phyloP scores from a whole-genome alignment of 2,329 filamentous ascomycete genomes.

The Aspergillus sp. region DNA sequence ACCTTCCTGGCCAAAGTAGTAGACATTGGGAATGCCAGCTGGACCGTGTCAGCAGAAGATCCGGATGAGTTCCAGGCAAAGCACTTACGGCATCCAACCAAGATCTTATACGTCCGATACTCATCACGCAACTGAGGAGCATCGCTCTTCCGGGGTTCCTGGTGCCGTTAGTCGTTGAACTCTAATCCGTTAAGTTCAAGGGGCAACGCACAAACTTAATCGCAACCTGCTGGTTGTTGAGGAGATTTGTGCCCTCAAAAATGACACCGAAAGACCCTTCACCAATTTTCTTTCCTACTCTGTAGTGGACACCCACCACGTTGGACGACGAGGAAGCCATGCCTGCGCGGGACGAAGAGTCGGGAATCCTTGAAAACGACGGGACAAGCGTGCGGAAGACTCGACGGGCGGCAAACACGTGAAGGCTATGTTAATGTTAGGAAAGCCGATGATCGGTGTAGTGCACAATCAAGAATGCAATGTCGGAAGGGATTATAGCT shows the following conservation, averaged over 20 bases:
- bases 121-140: conserved; percentile 97
- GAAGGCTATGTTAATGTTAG: conserved; percentile 25
- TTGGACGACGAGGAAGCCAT: conserved; percentile 93
- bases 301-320: conserved; percentile 97
- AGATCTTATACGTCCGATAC: conserved; percentile 98
- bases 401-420: conserved; percentile 25
- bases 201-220: conserved; percentile 88
- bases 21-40: conserved; percentile 99
- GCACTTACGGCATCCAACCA: conserved; percentile 95
- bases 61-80: background rate
- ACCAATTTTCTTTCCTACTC: conserved; percentile 98
- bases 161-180: conserved; percentile 28
- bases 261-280: conserved; percentile 99
- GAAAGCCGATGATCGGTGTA: background rate
- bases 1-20: conserved; percentile 98
- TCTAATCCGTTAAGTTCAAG: background rate
- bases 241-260: conserved; percentile 95
- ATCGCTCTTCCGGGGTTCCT: conserved; percentile 99
- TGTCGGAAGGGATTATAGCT: conserved; percentile 9
- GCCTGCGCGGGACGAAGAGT: conserved; percentile 17
- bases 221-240: conserved; percentile 98
- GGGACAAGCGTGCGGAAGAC: conserved; percentile 18
- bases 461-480: background rate
- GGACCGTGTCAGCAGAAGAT: conserved; percentile 40
- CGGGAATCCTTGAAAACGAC: conserved; percentile 20